Conservation (phyloP, 768 basidiomycete genomes). For the Infundibulicybe gibba region DNA sequence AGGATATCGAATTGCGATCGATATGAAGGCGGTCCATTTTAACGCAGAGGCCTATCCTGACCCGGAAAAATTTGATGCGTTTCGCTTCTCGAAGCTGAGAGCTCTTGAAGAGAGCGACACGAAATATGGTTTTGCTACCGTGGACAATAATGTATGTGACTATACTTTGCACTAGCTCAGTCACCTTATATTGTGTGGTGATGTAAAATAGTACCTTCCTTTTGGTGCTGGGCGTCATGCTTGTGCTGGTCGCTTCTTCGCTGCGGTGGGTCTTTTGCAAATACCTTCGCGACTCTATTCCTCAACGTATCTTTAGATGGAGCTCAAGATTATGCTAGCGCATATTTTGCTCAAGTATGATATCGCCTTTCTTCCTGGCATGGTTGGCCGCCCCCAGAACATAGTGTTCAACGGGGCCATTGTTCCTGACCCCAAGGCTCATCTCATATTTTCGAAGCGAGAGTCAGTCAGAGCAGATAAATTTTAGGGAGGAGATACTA, state of each 20-base stretch:
- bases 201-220: constrained; percentile 26
- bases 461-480: too few relatives aligned
- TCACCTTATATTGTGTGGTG: too few relatives aligned
- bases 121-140: constrained; percentile 30
- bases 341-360: constrained; percentile 31
- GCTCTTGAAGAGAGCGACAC: constrained; percentile 19
- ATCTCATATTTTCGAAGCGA: constrained; percentile 24
- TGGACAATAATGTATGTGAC: constrained; percentile 27
- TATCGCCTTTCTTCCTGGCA: constrained; percentile 19
- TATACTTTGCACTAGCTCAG: constrained; percentile 3
- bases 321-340: constrained; percentile 32
- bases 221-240: constrained; percentile 35
- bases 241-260: constrained; percentile 33
- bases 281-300: neutral
- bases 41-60: constrained; percentile 30
- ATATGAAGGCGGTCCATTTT: constrained; percentile 30
- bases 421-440: constrained; percentile 26
- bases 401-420: constrained; percentile 28
- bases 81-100: constrained; percentile 32
- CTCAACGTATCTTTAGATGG: constrained; percentile 19
- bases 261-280: constrained; percentile 20
- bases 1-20: constrained; percentile 27
- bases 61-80: constrained; percentile 28
- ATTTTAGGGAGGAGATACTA: too few relatives aligned
- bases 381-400: constrained; percentile 23